A percentile compares a stretch with the other conserved stretches of the same genome.
phyloP scores from a whole-genome alignment of 2,329 filamentous ascomycete genomes.

The Cladosporium sp. region DNA sequence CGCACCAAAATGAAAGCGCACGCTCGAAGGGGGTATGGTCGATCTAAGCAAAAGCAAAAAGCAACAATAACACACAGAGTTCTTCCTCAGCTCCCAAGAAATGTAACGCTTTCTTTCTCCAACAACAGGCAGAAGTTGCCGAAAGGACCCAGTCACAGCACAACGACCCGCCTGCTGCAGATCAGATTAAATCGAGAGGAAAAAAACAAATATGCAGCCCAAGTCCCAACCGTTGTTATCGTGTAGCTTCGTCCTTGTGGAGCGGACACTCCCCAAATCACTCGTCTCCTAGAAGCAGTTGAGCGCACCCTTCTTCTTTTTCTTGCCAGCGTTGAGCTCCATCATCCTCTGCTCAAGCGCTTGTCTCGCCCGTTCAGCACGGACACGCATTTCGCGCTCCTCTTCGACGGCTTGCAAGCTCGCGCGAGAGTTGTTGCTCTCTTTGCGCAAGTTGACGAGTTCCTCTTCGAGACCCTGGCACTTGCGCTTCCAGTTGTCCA shows the following conservation, averaged over 20 bases:
- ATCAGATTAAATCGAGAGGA: no score
- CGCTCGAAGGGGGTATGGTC: constrained; percentile 8
- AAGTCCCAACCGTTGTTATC: no score
- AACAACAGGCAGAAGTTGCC: no score
- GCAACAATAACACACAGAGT: background rate
- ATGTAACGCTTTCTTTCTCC: no score
- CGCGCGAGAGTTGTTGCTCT: constrained; percentile 54
- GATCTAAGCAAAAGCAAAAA: background rate
- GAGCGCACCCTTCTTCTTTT: constrained; percentile 86
- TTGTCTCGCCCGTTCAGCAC: constrained; percentile 81
- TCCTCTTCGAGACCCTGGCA: constrained; percentile 70
- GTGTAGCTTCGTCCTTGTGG: no score
- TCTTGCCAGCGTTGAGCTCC: constrained; percentile 75
- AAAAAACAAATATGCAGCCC: no score
- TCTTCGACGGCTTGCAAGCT: constrained; percentile 90
- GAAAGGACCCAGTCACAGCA: no score
- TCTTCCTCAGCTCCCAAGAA: background rate
- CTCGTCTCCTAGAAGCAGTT: constrained; percentile 78
- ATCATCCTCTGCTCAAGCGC: constrained; percentile 83
- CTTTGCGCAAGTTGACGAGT: constrained; percentile 60
- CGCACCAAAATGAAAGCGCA: background rate
- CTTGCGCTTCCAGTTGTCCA: constrained; percentile 86
- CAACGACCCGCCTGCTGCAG: no score
- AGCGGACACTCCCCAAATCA: background rate
- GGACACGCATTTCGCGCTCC: constrained; percentile 85